A percentile compares a stretch with the other conserved stretches of the same genome.
Evolutionary conservation across 345 rosid genomes (phyloP).

Genomic region (Dovyalis caffra): DNA sequence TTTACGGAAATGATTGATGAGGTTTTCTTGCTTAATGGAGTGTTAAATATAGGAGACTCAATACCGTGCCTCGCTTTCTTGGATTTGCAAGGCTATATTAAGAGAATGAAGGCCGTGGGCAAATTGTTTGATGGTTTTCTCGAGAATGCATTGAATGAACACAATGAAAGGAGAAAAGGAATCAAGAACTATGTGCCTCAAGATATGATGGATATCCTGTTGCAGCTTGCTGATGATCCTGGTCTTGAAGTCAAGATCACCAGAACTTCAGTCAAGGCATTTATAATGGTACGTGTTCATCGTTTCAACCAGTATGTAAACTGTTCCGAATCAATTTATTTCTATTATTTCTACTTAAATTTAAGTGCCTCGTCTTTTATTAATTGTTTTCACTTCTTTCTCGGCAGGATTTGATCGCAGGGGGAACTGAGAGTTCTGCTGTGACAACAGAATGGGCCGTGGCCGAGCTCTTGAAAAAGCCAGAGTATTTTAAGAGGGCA

Average conservation of each 20-base stretch:
- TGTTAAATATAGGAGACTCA: conserved; percentile 58
- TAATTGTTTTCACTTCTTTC: background rate
- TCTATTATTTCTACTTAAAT: too few species aligned
- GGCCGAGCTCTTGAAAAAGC: conserved; percentile 44
- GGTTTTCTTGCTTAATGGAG: conserved; percentile 58
- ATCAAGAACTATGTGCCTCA: conserved; percentile 40
- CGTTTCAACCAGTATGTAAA: background rate
- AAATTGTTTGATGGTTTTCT: conserved; percentile 55
- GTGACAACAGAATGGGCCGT: conserved; percentile 66
- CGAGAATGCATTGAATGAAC: conserved; percentile 61
- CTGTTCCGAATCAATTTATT: background rate
- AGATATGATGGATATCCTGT: conserved; percentile 65
- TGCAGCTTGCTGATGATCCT: conserved; percentile 63
- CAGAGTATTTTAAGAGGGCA: conserved; percentile 46
- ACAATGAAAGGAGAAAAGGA: conserved; percentile 35
- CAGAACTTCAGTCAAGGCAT: conserved; percentile 57
- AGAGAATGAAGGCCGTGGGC: conserved; percentile 59
- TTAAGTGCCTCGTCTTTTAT: too few species aligned
- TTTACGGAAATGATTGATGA: conserved; percentile 71
- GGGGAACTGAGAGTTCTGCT: conserved; percentile 66
- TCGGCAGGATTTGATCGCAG: conserved; percentile 52
- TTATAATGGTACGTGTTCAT: conserved; percentile 37
- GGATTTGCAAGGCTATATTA: conserved; percentile 62
- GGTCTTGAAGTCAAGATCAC: conserved; percentile 59
- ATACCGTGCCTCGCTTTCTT: conserved; percentile 57